Evolutionary conservation across 495 filamentous ascomycete genomes (phyloP), one percentile per base, ranked within the genome.

Genomic region (Penicillium cataractarum): DNA sequence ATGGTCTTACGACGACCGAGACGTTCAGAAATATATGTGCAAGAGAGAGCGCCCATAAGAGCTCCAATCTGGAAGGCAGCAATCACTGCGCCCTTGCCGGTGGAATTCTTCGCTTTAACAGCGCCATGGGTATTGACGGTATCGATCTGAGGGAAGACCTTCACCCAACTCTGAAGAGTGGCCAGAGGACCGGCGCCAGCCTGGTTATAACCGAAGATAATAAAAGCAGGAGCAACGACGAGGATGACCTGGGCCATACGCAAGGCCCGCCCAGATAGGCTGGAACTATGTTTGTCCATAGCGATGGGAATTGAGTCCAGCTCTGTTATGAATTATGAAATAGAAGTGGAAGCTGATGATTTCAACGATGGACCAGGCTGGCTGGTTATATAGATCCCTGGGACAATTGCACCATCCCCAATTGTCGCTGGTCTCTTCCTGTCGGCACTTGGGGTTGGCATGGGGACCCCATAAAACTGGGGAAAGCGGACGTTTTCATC

Each of bases 1-100:
- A 87, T 83, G 3, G 81, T 81, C 71, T 78, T 83, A 37, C 85
- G 84, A 33, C 84, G 78, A 19, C 85, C 85, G 21, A 83, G 59
- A 22, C 76, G 74, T 44, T 88, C 86, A 21, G 79, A 72, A 0
- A 79, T 48, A 13, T 65, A 57, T 19, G 75, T 72, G 44, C 73
- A 76, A 6, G 76, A 69, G 10, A 81, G 68, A 6, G 80, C 74
- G 9, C 80, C 80, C 15, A 78, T 31, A 1, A 81, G 74, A 19
- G 76, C 78, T 6, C 80, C 80, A 24, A 83, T 54, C 57, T 80
- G 74, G 54, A 78, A 78, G 10, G 77, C 70, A 1, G 75, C 77
- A 27, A 78, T 75, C 6, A 80, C 76, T 19, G 74, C 75, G 27
- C 80, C 80, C 59, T 75, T 72, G 21, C 65, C 55, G 17, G 75